A percentile compares a stretch with the other conserved stretches of the same genome.
Conservation (phyloP, 306 rosid genomes). For the Cajanus cajan region DNA sequence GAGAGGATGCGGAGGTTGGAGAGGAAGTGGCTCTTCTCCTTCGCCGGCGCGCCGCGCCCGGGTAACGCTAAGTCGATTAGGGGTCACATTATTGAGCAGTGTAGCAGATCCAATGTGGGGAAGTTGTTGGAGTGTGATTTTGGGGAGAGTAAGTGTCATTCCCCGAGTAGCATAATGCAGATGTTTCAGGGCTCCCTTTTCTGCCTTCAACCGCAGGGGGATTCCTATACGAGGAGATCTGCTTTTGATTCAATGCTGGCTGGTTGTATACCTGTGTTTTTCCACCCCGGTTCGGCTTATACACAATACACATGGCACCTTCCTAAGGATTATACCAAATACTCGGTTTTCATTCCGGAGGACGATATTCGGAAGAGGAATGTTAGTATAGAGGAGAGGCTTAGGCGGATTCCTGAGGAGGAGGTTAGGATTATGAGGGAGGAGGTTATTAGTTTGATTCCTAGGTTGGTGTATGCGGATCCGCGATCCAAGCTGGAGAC, state of each 20-base stretch:
- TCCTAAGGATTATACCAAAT: conserved; percentile 71
- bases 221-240: conserved; percentile 90
- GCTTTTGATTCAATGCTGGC: conserved; percentile 98
- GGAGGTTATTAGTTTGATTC: conserved; percentile 88
- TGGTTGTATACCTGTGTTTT: conserved; percentile 96
- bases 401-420: conserved; percentile 63
- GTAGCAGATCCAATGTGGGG: conserved; percentile 69
- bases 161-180: conserved; percentile 94
- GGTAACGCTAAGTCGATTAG: conserved; percentile 80
- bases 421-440: conserved; percentile 84
- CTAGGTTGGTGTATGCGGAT: conserved; percentile 85
- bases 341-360: conserved; percentile 93
- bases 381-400: conserved; percentile 77
- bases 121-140: conserved; percentile 95
- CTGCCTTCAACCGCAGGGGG: conserved; percentile 99
- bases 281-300: conserved; percentile 98
- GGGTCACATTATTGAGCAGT: conserved; percentile 84
- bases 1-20: conserved; percentile 54
- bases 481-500: conserved; percentile 85
- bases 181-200: conserved; percentile 95
- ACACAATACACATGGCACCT: conserved; percentile 99
- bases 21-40: conserved; percentile 84
- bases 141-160: conserved; percentile 98
- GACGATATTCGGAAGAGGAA: conserved; percentile 77
- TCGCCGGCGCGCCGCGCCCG: conserved; percentile 97